A percentile compares a stretch with the other conserved stretches of the same genome.
phyloP scores from a whole-genome alignment of 2,329 filamentous ascomycete species.

The Mariannaea sp. region DNA sequence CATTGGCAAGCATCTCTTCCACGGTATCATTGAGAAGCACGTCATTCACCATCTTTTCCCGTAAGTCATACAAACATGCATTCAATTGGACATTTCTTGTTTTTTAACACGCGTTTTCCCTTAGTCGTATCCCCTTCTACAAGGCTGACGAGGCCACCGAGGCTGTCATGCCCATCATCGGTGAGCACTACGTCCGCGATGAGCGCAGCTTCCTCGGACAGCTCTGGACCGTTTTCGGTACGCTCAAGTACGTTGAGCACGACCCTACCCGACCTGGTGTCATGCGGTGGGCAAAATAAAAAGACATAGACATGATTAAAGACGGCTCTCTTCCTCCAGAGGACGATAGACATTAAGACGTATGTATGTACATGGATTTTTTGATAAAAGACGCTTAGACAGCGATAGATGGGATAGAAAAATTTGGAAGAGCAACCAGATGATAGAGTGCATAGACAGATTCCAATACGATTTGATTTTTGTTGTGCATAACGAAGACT shows the following conservation, averaged over 20 bases:
- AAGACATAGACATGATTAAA: neutral
- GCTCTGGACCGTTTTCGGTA: slow-evolving; percentile 37
- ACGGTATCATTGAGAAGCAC: slow-evolving; percentile 64
- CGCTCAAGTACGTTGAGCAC: slow-evolving; percentile 39
- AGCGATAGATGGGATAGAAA: slow-evolving; percentile 1
- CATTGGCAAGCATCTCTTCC: slow-evolving; percentile 65
- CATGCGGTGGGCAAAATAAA: slow-evolving; percentile 37
- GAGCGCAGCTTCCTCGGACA: slow-evolving; percentile 38
- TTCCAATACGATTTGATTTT: no score
- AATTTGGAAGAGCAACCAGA: no score
- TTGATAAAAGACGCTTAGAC: neutral
- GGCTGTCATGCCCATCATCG: slow-evolving; percentile 87
- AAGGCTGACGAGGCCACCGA: slow-evolving; percentile 59
- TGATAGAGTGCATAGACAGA: neutral
- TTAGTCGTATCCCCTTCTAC: slow-evolving; percentile 46
- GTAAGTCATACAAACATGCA: no score
- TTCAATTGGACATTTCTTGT: neutral
- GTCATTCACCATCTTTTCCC: slow-evolving; percentile 65
- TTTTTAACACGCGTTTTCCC: no score
- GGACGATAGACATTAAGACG: slow-evolving; percentile 15
- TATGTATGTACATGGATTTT: slow-evolving; percentile 10
- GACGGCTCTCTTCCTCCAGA: neutral
- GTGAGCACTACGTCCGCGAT: slow-evolving; percentile 75
- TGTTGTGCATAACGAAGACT: no score
- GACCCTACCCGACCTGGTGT: slow-evolving; percentile 32